Base-by-base conservation (phyloP, 2,329 filamentous ascomycete species). In the Pseudophaeomoniella oleicola region DNA sequence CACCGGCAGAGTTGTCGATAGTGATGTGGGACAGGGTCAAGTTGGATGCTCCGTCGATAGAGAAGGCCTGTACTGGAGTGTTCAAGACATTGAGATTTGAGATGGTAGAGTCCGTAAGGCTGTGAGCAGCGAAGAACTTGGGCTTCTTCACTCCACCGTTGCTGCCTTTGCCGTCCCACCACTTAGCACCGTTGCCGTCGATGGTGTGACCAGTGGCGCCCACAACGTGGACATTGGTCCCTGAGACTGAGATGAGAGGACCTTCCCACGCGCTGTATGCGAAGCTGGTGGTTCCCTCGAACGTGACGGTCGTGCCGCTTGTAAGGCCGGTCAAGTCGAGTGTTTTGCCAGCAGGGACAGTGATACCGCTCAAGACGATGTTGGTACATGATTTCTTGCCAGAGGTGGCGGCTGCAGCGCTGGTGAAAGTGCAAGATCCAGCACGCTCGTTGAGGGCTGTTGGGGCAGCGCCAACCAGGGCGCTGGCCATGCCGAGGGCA, bases 271-370 rank as follows among this genome's bases (percentile, higher is more conserved):
- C 69, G 43, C 71, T 60, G 57, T 78, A 80, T 14, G 64, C 76
- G 48, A 77, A 82, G 37, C 69, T 73, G n/a, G 77, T 81, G 11
- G 63, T 71, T 31, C 78, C 78, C 39, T 71, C 54, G 55, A 81
- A 81, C 46, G 69, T 71, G 42, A 80, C 64, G 38, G 54, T 63
- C 11, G 71, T 73, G 42, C 66, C 67, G 13, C 54, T 49, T 1
- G 60, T 61, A 29, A 76, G 59, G 14, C 59, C 56, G 10, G 71
- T 71, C 41, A 78, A 51, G 48, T 78, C 71, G 3, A 79, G 63
- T 3, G 72, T 76, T 6, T 58, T 57, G 15, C 72, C 72, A 4
- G 71, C 64, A 3, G 74, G 73, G 11, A 78, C 72, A 13, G 55
- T 55, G 32, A 78, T 63, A 44, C 62, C 59, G 40, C 60, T 62